Base-by-base conservation (phyloP, 225 moss, liverwort and hornwort genomes). In the Takakia lepidozioides region DNA sequence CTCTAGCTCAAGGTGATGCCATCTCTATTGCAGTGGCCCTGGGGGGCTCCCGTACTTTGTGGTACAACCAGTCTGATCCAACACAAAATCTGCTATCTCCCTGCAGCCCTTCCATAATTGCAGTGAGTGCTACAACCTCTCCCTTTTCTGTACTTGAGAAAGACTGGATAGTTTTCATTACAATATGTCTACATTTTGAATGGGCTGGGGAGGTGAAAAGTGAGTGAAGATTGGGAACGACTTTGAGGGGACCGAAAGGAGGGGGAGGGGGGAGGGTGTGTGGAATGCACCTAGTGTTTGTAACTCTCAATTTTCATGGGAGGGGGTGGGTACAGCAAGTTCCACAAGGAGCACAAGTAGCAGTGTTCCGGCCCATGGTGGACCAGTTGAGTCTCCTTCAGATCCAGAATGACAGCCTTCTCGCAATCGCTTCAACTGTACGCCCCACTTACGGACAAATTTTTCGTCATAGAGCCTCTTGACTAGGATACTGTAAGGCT, bases 321-420 rank as follows among this genome's bases (percentile, higher is more conserved):
- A 20, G 19, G 4, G 4, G n/a, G 38, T 18, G 27, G 25, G 16
- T 35, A 57, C 55, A 70, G 70, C 30, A 56, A 66, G 21, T 59
- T 37, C 56, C 29, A 38, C 15, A 25, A 0, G 58, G 62, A 29
- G 28, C 46, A 0, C 58, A 40, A 32, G 65, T 66, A 26, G 28
- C 57, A 0, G 66, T 70, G 21, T 61, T 58, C 47, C 55, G 69
- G 27, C 69, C 65, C 3, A 65, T 58, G 8, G 58, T 70, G 19
- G 75, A 70, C 45, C 58, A 70, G 51, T 65, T 70, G 20, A 70
- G 38, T 43, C 48, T 54, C 24, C 51, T 65, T 21, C 65, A 70
- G 35, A 32, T 70, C 36, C 51, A 54, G 45, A 56, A 67, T 27
- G 5, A 51, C 17, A 54, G 30, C 6, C 22, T 57, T 40, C 7